Percentiles rank a stretch among this genome's conserved stretches.
Conservation (phyloP, 2,329 filamentous ascomycete species). For the Penicillium italicum region DNA sequence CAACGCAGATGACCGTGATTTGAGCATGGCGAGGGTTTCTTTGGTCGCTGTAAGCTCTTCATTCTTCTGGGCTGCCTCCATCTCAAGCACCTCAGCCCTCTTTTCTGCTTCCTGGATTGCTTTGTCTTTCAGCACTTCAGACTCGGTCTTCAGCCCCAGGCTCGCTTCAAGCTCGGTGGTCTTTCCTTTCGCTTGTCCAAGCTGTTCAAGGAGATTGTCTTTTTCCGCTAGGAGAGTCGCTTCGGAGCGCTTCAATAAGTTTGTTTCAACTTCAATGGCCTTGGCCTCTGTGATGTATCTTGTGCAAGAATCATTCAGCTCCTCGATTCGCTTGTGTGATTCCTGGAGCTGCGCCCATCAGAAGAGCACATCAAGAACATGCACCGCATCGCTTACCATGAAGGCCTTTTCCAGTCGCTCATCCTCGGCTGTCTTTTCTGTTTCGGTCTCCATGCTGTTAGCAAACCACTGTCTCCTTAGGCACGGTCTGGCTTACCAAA, state of each 20-base stretch:
- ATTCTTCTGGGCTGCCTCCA: constrained; percentile 23
- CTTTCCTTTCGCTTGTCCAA: constrained; percentile 22
- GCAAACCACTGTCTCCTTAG: neutral
- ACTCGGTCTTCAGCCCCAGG: constrained; percentile 1
- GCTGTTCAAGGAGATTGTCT: constrained; percentile 15
- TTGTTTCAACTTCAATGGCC: constrained; percentile 18
- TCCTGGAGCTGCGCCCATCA: constrained; percentile 23
- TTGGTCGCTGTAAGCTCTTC: constrained; percentile 26
- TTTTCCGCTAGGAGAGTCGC: constrained; percentile 15
- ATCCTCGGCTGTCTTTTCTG: constrained; percentile 11
- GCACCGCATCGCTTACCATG: constrained; percentile 16
- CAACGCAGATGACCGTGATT: constrained; percentile 14
- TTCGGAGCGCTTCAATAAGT: constrained; percentile 23
- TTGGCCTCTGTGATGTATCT: constrained; percentile 14
- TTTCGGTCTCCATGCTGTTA: constrained; percentile 23
- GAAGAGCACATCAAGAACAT: neutral
- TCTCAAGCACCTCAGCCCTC: constrained; percentile 15
- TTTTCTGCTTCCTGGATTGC: constrained; percentile 9
- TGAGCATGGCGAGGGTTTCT: constrained; percentile 11
- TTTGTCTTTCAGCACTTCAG: constrained; percentile 3
- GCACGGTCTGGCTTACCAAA: constrained; percentile 22
- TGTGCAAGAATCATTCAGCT: constrained; percentile 12
- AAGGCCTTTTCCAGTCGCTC: constrained; percentile 11
- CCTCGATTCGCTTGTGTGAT: constrained; percentile 19
- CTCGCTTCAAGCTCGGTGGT: constrained; percentile 21